Percentiles rank a stretch among this genome's conserved stretches.
These are phyloP conservation scores for Mycena metata DNA, from an alignment of 768 basidiomycete species.

Conservation along the genomic window DNA sequence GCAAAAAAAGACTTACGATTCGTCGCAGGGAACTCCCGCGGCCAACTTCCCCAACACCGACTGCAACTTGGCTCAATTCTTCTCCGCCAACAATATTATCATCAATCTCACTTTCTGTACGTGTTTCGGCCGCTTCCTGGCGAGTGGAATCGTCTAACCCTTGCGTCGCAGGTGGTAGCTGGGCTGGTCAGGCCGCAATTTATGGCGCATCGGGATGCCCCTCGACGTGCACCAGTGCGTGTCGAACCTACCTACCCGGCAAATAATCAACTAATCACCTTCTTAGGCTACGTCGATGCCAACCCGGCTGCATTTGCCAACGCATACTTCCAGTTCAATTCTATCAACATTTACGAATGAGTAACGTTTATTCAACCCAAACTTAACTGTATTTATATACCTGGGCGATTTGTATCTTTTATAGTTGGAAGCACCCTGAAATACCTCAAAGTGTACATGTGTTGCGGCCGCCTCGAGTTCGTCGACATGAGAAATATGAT, in stretches of 20 bases:
- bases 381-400: no score
- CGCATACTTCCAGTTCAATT: constrained; percentile 78
- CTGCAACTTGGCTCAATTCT: constrained; percentile 71
- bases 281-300: constrained; percentile 68
- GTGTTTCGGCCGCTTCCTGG: constrained; percentile 8
- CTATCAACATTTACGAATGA: constrained; percentile 57
- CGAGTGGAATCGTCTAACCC: neutral
- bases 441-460: no score
- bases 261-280: neutral
- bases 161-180: constrained; percentile 59
- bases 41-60: constrained; percentile 72
- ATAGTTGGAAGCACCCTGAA: no score
- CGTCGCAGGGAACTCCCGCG: constrained; percentile 62
- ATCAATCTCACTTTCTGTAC: constrained; percentile 67
- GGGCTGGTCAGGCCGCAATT: constrained; percentile 63
- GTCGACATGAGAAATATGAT: no score
- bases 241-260: neutral
- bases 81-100: constrained; percentile 71
- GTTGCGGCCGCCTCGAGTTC: no score
- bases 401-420: no score
- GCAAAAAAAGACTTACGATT: no score
- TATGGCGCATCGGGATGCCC: constrained; percentile 67
- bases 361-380: neutral
- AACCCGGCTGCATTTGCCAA: constrained; percentile 73
- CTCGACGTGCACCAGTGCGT: constrained; percentile 68